A percentile compares a stretch with the other conserved stretches of the same genome.
These are phyloP conservation scores for Citrus hindsii DNA, from an alignment of 345 rosid genomes.

Conservation along the genomic window DNA sequence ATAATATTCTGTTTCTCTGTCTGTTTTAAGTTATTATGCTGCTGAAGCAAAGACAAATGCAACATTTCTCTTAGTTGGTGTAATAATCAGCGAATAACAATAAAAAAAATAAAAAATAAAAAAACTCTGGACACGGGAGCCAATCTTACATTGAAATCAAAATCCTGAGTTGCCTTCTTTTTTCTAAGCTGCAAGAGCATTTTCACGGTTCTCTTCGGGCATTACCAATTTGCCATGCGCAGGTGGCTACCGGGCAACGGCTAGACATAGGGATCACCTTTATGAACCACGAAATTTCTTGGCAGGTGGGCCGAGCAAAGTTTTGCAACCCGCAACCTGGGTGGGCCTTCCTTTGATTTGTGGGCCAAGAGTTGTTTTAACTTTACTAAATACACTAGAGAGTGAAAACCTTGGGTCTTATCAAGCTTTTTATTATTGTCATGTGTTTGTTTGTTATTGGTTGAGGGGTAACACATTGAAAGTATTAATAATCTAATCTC, in stretches of 20 bases:
- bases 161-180: background rate
- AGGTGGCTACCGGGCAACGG: background rate
- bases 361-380: too few relatives aligned
- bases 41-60: background rate
- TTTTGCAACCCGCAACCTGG: background rate
- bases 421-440: too few relatives aligned
- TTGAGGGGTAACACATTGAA: too few relatives aligned
- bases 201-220: background rate
- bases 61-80: background rate
- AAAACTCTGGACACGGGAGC: background rate
- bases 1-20: background rate
- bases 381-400: too few relatives aligned
- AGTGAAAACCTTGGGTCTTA: too few relatives aligned
- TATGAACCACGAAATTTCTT: too few relatives aligned
- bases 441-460: too few relatives aligned
- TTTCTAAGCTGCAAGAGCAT: background rate
- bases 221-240: background rate
- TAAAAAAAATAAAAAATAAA: background rate
- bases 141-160: background rate
- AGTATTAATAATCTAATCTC: too few relatives aligned
- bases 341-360: too few relatives aligned
- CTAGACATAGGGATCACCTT: too few relatives aligned
- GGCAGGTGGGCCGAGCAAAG: background rate
- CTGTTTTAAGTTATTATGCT: background rate
- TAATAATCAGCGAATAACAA: constrained; percentile 2